Conservation (phyloP, 257 asterid species). For the Salvia rosmarinus region DNA sequence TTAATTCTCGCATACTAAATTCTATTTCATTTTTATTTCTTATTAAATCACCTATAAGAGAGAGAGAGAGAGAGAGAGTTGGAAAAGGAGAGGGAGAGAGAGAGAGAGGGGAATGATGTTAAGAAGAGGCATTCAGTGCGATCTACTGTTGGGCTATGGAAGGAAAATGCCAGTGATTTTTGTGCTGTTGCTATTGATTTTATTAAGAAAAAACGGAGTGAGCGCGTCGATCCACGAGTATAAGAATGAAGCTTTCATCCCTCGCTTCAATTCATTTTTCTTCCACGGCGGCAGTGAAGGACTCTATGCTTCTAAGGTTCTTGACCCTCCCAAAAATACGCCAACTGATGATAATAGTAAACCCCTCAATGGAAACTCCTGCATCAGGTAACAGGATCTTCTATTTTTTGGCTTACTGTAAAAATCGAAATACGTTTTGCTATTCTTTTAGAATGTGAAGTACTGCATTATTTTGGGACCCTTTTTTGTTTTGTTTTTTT, state of each 20-base stretch:
- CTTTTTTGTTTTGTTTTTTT: neutral
- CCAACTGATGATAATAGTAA: constrained; percentile 56
- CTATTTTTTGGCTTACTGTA: neutral
- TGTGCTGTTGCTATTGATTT: constrained; percentile 40
- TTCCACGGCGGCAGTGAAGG: constrained; percentile 99
- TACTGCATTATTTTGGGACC: constrained; percentile 13
- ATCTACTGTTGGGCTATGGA: constrained; percentile 41
- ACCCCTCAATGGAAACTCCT: constrained; percentile 86
- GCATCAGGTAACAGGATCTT: constrained; percentile 62
- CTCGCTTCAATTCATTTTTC: constrained; percentile 86
- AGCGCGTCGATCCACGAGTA: constrained; percentile 95
- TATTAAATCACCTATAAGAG: neutral
- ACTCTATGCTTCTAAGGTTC: constrained; percentile 77
- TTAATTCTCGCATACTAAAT: neutral
- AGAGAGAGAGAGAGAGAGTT: constrained; percentile 19
- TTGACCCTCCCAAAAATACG: constrained; percentile 43
- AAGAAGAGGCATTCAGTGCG: constrained; percentile 42
- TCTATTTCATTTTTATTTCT: neutral
- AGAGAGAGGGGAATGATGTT: constrained; percentile 34
- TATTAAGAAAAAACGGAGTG: constrained; percentile 48
- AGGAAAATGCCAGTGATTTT: constrained; percentile 34
- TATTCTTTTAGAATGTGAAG: neutral
- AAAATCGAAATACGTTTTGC: neutral
- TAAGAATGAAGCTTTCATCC: constrained; percentile 75
- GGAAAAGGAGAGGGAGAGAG: neutral